Percentiles rank a stretch among this genome's conserved stretches.
phyloP scores from a whole-genome alignment of 768 basidiomycete genomes.

The Suillus placidus region DNA sequence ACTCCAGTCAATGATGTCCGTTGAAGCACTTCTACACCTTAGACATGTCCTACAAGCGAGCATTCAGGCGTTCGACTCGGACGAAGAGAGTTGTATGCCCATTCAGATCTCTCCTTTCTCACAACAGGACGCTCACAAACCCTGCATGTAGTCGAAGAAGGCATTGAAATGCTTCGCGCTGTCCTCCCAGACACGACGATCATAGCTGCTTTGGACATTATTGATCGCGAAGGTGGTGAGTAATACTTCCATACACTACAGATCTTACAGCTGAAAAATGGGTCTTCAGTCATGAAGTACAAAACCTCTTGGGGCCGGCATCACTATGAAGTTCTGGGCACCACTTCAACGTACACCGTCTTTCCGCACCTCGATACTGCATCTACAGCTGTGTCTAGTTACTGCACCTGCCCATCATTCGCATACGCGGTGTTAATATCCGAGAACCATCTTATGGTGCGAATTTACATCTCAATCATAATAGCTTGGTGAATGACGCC shows the following conservation, averaged over 20 bases:
- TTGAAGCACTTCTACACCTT: conserved; percentile 18
- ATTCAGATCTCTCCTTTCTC: background rate
- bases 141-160: conserved; percentile 47
- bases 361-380: conserved; percentile 47
- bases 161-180: conserved; percentile 54
- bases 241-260: background rate
- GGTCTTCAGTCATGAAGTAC: conserved; percentile 59
- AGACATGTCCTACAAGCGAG: conserved; percentile 33
- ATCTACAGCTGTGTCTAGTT: conserved; percentile 46
- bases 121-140: background rate
- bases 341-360: conserved; percentile 64
- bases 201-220: conserved; percentile 73
- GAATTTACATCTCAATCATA: conserved; percentile 11
- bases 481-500: conserved; percentile 8
- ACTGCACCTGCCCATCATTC: conserved; percentile 80
- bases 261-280: conserved; percentile 7
- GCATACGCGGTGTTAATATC: conserved; percentile 61
- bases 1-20: background rate
- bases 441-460: conserved; percentile 66
- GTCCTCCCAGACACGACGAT: conserved; percentile 66
- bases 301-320: conserved; percentile 56
- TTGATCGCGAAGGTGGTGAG: conserved; percentile 71
- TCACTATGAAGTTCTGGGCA: conserved; percentile 70
- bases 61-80: conserved; percentile 33
- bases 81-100: conserved; percentile 34